Evolutionary conservation across 2,329 filamentous ascomycete species (phyloP), one percentile per base, ranked within the genome.

Genomic region (Chaetomium sp.): DNA sequence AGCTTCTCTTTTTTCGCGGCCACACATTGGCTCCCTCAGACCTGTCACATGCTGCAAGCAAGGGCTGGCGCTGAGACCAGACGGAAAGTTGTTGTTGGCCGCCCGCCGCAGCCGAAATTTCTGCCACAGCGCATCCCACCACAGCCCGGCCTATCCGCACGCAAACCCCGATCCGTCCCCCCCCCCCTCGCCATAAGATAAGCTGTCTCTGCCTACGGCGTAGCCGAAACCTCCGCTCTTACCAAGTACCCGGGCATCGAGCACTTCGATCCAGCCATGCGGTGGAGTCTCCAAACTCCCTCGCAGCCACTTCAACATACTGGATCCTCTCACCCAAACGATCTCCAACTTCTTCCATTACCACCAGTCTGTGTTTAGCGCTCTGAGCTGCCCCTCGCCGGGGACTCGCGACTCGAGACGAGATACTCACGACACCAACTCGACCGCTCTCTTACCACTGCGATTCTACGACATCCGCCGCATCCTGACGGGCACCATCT

Each of bases 401-500:
- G 69, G 71, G 51, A 69, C 73, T 65, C 78, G 77, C 73, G 72
- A 76, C 64, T 79, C 83, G 65, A 76, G 84, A 75, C 82, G 79
- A 76, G 83, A 87, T 70, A 80, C 74, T 72, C 77, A 84, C 78
- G 76, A 82, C 7, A 42, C 13, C 75, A 76, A 77, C 77, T 81
- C 75, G 4, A 6, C 58, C 64, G 68, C 72, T 55, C 75, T 78
- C 67, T 84, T 81, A 78, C 81, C 83, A 53, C 75, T 83, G 57
- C 78, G 76, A 72, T 78, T 82, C 68, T 77, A 78, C 70, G 76
- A 80, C 65, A 72, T 85, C 57, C 78, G 77, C 67, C 84, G 79
- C 66, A 78, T 82, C 67, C 72, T 89, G 67, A 79, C 82, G 69
- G 88, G 88, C 69, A 81, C 83, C 71, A 79, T 89, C 72, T 77